A percentile compares a stretch with the other conserved stretches of the same genome.
These are phyloP conservation scores for Rhizopus stolonifer DNA, from an alignment of 371 early-diverging fungal species.

Conservation along the genomic window DNA sequence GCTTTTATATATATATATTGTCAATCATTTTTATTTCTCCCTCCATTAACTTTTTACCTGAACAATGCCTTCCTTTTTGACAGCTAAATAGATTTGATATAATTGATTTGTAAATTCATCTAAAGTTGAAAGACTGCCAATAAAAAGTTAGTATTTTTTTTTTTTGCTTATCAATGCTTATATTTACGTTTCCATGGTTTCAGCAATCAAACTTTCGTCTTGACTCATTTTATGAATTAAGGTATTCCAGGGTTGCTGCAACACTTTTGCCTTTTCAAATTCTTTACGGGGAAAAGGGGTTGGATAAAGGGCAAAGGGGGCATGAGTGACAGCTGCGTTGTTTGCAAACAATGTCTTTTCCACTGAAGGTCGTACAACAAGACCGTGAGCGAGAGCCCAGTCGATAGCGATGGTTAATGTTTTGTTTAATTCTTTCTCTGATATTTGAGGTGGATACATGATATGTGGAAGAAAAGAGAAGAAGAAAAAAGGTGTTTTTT, in stretches of 20 bases:
- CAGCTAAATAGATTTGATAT: constrained; percentile 75
- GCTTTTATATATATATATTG: constrained; percentile 33
- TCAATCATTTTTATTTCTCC: not conserved
- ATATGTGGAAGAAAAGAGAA: not conserved
- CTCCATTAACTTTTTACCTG: constrained; percentile 50
- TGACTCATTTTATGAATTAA: constrained; percentile 79
- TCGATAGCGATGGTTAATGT: constrained; percentile 66
- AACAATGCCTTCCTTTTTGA: constrained; percentile 57
- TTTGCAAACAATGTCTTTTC: constrained; percentile 34
- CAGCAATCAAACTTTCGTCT: constrained; percentile 75
- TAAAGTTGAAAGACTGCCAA: constrained; percentile 72
- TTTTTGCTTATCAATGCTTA: no score
- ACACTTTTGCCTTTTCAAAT: constrained; percentile 71
- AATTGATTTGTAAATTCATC: constrained; percentile 84
- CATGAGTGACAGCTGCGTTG: constrained; percentile 62
- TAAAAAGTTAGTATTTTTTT: no score
- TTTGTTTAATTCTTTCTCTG: constrained; percentile 15
- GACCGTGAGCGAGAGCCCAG: constrained; percentile 78
- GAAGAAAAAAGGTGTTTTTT: constrained; percentile 2
- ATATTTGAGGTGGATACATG: constrained; percentile 30
- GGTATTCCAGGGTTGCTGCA: constrained; percentile 83
- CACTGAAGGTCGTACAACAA: constrained; percentile 65
- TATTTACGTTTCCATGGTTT: constrained; percentile 72
- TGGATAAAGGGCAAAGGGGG: constrained; percentile 90
- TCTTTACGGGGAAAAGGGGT: constrained; percentile 76